Percentiles rank a stretch among this genome's conserved stretches.
phyloP scores from a whole-genome alignment of 768 basidiomycete species.

The Rhodocollybia butyracea region DNA sequence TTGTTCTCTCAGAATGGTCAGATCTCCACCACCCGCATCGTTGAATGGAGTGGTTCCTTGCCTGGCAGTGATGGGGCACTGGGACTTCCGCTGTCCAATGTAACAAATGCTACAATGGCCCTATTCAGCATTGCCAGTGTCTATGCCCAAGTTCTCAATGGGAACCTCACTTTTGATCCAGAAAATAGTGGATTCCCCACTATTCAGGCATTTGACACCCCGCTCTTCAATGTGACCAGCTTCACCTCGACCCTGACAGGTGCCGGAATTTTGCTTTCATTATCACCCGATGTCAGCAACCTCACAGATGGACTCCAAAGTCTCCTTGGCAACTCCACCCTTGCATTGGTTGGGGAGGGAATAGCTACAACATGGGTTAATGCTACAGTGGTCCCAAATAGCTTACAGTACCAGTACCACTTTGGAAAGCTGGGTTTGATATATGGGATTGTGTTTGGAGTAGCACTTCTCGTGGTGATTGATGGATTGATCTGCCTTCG shows the following conservation, averaged over 20 bases:
- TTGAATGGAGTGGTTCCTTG: background rate
- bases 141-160: background rate
- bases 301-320: background rate
- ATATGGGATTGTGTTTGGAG: background rate
- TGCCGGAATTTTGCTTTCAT: background rate
- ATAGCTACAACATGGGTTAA: constrained; percentile 6
- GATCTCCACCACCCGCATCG: background rate
- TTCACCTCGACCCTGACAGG: background rate
- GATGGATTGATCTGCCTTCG: background rate
- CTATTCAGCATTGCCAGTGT: background rate
- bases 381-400: constrained; percentile 10
- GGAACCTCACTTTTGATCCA: background rate
- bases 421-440: constrained; percentile 30
- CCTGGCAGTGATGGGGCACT: background rate
- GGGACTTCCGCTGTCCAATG: background rate
- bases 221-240: constrained; percentile 1
- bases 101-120: background rate
- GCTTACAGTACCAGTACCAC: constrained; percentile 37
- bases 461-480: background rate
- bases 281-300: background rate
- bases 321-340: background rate
- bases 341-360: background rate
- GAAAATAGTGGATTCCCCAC: background rate
- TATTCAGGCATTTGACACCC: background rate
- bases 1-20: background rate